Conservation (phyloP, 805 yeast genomes). For the Metschnikowia reukaufii region DNA sequence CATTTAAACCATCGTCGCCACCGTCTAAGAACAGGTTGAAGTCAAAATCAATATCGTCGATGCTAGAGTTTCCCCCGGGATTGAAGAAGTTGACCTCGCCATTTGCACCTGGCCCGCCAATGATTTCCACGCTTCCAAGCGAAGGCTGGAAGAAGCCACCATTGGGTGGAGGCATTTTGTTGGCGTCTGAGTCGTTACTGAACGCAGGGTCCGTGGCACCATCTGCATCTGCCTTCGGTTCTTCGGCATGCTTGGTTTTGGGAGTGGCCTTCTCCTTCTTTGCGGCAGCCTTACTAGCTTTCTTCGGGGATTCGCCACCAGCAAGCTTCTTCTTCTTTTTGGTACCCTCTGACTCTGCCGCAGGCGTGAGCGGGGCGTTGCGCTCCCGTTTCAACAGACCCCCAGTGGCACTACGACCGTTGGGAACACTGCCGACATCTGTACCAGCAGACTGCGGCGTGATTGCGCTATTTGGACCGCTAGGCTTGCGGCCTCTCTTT, state of each 20-base stretch:
- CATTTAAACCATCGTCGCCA: constrained; percentile 30
- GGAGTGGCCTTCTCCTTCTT: constrained; percentile 31
- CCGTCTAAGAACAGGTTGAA: constrained; percentile 43
- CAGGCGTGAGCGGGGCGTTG: constrained; percentile 41
- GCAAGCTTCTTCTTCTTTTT: constrained; percentile 30
- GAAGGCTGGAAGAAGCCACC: constrained; percentile 22
- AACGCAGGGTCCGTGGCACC: neutral
- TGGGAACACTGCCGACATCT: constrained; percentile 10
- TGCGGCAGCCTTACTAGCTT: constrained; percentile 16
- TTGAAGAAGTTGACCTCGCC: constrained; percentile 26
- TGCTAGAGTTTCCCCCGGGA: constrained; percentile 25
- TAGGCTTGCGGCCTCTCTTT: constrained; percentile 36
- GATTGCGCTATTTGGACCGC: constrained; percentile 20
- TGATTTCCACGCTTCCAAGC: constrained; percentile 32
- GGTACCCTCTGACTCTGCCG: constrained; percentile 36
- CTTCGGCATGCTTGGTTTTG: constrained; percentile 21
- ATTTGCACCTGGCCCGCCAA: constrained; percentile 20
- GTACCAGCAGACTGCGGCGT: constrained; percentile 19
- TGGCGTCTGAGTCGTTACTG: constrained; percentile 1
- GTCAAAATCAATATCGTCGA: constrained; percentile 46
- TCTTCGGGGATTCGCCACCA: constrained; percentile 37
- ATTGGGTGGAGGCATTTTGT: constrained; percentile 27
- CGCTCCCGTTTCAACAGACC: constrained; percentile 37
- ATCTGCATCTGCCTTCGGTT: constrained; percentile 5
- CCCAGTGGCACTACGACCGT: constrained; percentile 15